Conservation (phyloP, 257 asterid species). For the Prunella vulgaris region DNA sequence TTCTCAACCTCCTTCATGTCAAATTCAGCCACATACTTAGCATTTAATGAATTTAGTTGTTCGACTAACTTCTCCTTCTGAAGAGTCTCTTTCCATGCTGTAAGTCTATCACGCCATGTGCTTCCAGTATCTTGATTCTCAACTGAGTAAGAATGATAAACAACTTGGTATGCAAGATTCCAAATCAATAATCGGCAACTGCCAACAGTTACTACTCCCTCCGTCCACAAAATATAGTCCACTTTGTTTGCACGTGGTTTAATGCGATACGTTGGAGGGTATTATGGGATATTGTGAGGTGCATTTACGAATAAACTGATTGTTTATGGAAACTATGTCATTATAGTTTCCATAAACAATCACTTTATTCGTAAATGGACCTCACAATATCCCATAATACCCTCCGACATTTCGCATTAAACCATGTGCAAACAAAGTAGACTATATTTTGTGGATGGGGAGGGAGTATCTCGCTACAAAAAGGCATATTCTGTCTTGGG, state of each 20-base stretch:
- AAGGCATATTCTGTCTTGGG: not conserved
- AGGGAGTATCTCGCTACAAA: not conserved
- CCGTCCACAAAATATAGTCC: no score
- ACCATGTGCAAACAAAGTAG: no score
- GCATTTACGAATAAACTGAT: no score
- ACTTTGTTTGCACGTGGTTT: no score
- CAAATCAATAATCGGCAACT: slow-evolving; percentile 1
- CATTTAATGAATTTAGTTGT: slow-evolving; percentile 53
- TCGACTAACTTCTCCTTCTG: slow-evolving; percentile 69
- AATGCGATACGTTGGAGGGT: no score
- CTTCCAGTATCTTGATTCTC: slow-evolving; percentile 50
- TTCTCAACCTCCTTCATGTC: slow-evolving; percentile 97
- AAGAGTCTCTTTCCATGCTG: slow-evolving; percentile 75
- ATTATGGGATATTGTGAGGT: no score
- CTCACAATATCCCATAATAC: no score
- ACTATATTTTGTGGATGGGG: no score
- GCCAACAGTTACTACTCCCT: not conserved
- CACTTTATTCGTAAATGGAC: no score
- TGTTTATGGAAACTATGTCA: no score
- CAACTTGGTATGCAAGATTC: not conserved
- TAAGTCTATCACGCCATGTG: slow-evolving; percentile 89
- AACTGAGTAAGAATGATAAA: slow-evolving; percentile 31
- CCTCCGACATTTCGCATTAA: no score
- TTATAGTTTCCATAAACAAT: no score
- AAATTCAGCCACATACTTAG: slow-evolving; percentile 88